phyloP scores from a whole-genome alignment of 768 basidiomycete genomes.

The Rhodotorula babjevae region DNA sequence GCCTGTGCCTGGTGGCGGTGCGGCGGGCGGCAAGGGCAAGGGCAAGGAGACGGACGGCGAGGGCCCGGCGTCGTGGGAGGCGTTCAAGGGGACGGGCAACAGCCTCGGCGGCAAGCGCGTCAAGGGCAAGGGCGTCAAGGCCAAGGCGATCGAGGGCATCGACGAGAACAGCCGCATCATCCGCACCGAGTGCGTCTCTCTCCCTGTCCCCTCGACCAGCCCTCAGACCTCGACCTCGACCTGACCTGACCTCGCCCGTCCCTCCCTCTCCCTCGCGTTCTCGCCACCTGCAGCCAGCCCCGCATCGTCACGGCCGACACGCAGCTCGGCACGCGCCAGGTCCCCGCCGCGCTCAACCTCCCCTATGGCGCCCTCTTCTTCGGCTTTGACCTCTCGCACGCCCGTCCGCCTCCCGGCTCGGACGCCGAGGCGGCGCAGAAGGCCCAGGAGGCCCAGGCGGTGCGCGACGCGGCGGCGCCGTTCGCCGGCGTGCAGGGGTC shows the following conservation, averaged over 20 bases:
- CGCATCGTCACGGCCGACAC: slow-evolving; percentile 76
- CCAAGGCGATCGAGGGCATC: slow-evolving; percentile 73
- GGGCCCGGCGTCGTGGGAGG: slow-evolving; percentile 53
- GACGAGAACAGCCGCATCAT: slow-evolving; percentile 79
- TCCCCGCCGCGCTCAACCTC: slow-evolving; percentile 81
- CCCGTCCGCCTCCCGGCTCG: slow-evolving; percentile 42
- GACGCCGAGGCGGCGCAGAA: slow-evolving; percentile 41
- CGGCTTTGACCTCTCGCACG: slow-evolving; percentile 74
- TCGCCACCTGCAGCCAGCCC: slow-evolving; percentile 58
- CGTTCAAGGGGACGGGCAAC: slow-evolving; percentile 92
- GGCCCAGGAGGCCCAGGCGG: slow-evolving; percentile 21
- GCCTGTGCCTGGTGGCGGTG: slow-evolving; percentile 49
- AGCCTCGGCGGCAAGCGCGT: slow-evolving; percentile 84
- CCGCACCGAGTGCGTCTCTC: slow-evolving; percentile 74
- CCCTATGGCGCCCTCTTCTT: slow-evolving; percentile 96
- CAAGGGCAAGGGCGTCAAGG: slow-evolving; percentile 87
- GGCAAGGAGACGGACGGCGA: slow-evolving; percentile 30
- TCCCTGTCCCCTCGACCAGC: too few species aligned
- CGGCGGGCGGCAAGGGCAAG: slow-evolving; percentile 67
- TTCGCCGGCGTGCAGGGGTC: slow-evolving; percentile 52
- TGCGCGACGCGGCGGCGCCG: slow-evolving; percentile 11
- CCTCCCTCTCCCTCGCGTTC: too few species aligned
- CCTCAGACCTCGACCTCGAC: too few species aligned
- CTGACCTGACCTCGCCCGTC: too few species aligned
- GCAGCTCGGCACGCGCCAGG: slow-evolving; percentile 67